Evolutionary conservation across 2,329 filamentous ascomycete species (phyloP).

Genomic region (Phoma herbarum): DNA sequence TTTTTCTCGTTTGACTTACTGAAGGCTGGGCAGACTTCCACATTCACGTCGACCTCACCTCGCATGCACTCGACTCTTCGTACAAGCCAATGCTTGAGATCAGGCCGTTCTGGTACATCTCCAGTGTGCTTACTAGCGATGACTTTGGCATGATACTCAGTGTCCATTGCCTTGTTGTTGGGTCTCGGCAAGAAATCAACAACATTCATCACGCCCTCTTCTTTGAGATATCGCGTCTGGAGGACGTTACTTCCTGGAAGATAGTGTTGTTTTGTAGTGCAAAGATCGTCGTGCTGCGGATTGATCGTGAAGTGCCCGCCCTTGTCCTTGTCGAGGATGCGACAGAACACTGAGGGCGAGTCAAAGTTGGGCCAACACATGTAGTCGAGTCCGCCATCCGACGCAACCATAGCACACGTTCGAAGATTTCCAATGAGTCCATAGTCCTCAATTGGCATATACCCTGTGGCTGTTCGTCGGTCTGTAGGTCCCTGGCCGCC

Average conservation of each 20-base stretch:
- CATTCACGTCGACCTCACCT: slow-evolving; percentile 69
- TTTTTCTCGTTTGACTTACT: slow-evolving; percentile 23
- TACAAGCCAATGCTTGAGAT: slow-evolving; percentile 74
- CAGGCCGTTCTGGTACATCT: slow-evolving; percentile 36
- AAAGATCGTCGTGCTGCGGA: slow-evolving; percentile 58
- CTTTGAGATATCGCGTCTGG: slow-evolving; percentile 79
- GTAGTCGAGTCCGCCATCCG: slow-evolving; percentile 68
- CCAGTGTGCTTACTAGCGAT: slow-evolving; percentile 38
- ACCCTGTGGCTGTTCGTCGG: slow-evolving; percentile 37
- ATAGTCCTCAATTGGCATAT: slow-evolving; percentile 68
- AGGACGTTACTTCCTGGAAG: slow-evolving; percentile 78
- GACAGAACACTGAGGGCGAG: slow-evolving; percentile 78
- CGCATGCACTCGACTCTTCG: slow-evolving; percentile 77
- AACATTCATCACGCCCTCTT: slow-evolving; percentile 76
- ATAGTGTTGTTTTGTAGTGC: slow-evolving; percentile 80
- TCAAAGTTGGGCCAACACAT: slow-evolving; percentile 88
- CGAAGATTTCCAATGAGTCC: slow-evolving; percentile 84
- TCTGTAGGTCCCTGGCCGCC: slow-evolving; percentile 25
- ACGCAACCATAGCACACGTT: slow-evolving; percentile 62
- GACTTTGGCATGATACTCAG: slow-evolving; percentile 45
- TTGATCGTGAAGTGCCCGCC: slow-evolving; percentile 76
- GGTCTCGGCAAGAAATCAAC: slow-evolving; percentile 80
- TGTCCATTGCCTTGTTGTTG: slow-evolving; percentile 62
- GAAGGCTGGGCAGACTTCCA: slow-evolving; percentile 72
- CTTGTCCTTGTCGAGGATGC: slow-evolving; percentile 76